phyloP scores from a whole-genome alignment of 495 filamentous ascomycete genomes.

The Penicillium paxilli region DNA sequence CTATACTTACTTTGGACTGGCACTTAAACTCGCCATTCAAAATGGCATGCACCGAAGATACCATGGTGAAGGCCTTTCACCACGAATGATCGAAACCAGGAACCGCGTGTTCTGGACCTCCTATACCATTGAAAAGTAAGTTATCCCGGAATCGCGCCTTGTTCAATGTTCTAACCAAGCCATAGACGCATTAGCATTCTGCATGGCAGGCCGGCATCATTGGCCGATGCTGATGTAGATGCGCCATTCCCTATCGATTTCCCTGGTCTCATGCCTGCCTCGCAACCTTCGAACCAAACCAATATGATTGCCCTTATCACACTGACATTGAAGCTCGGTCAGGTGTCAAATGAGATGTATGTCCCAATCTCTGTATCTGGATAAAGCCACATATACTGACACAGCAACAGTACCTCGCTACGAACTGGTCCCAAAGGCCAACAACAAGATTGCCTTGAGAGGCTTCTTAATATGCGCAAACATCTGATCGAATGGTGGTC shows the following conservation, averaged over 20 bases:
- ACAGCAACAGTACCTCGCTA: conserved; percentile 24
- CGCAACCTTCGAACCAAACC: conserved; percentile 42
- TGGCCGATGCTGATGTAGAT: conserved; percentile 47
- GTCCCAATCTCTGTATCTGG: conserved; percentile 3
- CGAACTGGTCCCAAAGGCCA: conserved; percentile 41
- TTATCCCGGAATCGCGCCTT: not conserved
- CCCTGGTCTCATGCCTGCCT: conserved; percentile 34
- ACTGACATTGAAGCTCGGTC: conserved; percentile 45
- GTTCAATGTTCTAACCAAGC: conserved; percentile 9
- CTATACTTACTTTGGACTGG: conserved; percentile 52
- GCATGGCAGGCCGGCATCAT: conserved; percentile 47
- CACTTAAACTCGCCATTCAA: conserved; percentile 52
- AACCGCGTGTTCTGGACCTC: conserved; percentile 55
- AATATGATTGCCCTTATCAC: conserved; percentile 49
- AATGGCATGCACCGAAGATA: conserved; percentile 57
- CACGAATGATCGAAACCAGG: conserved; percentile 44
- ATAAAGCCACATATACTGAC: not conserved
- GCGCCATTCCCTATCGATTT: conserved; percentile 47
- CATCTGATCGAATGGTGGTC: conserved; percentile 51
- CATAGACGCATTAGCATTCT: conserved; percentile 42
- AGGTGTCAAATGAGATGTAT: conserved; percentile 47
- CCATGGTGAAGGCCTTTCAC: conserved; percentile 42
- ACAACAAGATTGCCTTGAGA: conserved; percentile 46
- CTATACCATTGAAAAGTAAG: conserved; percentile 51
- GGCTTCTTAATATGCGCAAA: conserved; percentile 41